Base-by-base conservation (phyloP, 345 rosid genomes). In the Sisymbrium irio region DNA sequence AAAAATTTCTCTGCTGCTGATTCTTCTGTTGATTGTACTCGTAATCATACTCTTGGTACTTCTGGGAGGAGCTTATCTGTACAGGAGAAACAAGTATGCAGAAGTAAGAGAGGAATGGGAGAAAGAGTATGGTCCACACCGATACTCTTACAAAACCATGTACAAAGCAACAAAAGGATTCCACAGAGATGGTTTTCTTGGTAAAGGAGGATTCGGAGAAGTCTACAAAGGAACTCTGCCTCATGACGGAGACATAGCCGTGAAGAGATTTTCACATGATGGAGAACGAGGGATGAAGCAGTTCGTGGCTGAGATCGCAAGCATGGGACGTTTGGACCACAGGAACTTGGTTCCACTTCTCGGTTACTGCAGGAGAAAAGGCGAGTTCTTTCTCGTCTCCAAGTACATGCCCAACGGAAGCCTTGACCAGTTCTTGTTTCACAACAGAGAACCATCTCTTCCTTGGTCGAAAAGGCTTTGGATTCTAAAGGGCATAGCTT, bases 51-150 rank as follows among this genome's bases (percentile, higher is more conserved):
- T 71, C n/a, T 37, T 79, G 42, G n/a, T 19, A 9, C 28, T 78
- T 2, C 40, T n/a, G 0, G 73, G 28, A 61, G 67, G 75, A 6
- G 75, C 69, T 32, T 84, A 79, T 22, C 12, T 55, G 1, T 65
- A 77, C 9, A 51, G 80, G 77, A 85, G 54, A 74, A 82, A 53
- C 74, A 88, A 82, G 74, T 86, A 71, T 20, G 86, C 83, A 5
- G 91, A 88, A 71, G 78, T 77, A 57, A 62, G 71, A 6, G 92
- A 88, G 57, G 93, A 85, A 18, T 87, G 89, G 93, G 96, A 90
- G 72, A 72, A 57, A 62, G 85, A 83, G 15, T 85, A 73, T 27
- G 82, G 89, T 5, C 84, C 90, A 49, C 92, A 85, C 6, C 68
- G 94, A 37, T 85, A 84, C 71, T 76, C 83, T 0, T 87, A 77